Evolutionary conservation across 2,329 filamentous ascomycete species (phyloP).

Genomic region (Pseudopithomyces maydicus): DNA sequence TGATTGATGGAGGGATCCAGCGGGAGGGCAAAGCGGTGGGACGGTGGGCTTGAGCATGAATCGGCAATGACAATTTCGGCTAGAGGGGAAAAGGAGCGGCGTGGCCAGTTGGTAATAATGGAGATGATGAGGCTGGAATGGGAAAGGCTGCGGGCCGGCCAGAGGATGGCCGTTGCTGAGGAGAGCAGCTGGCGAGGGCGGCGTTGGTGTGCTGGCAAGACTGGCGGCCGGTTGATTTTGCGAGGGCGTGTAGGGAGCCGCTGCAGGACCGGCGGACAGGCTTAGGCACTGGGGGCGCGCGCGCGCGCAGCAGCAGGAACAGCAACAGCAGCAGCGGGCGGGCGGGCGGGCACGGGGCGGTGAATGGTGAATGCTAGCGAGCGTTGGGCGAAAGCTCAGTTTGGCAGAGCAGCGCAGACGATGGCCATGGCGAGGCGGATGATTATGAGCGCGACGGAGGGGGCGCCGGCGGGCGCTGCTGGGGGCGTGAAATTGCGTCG

Average conservation of each 20-base stretch:
- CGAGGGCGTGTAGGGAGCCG: constrained; percentile 18
- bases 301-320: not conserved
- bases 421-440: constrained; percentile 15
- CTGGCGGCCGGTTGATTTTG: constrained; percentile 11
- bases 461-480: not conserved
- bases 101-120: constrained; percentile 42
- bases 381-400: constrained; percentile 2
- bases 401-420: not conserved
- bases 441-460: constrained; percentile 13
- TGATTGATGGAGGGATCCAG: constrained; percentile 37
- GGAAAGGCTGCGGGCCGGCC: constrained; percentile 35
- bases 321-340: not conserved
- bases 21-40: constrained; percentile 29
- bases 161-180: constrained; percentile 45
- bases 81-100: constrained; percentile 40
- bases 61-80: constrained; percentile 39
- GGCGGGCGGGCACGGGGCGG: not conserved
- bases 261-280: not conserved
- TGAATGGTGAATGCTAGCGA: constrained; percentile 9
- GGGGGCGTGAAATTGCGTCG: constrained; percentile 7
- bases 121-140: constrained; percentile 34
- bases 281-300: not conserved
- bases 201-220: constrained; percentile 43
- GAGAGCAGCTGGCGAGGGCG: constrained; percentile 42
- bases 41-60: constrained; percentile 42